A percentile compares a stretch with the other conserved stretches of the same genome.
Conservation (phyloP, 495 filamentous ascomycete species). For the Penicillium canariense region DNA sequence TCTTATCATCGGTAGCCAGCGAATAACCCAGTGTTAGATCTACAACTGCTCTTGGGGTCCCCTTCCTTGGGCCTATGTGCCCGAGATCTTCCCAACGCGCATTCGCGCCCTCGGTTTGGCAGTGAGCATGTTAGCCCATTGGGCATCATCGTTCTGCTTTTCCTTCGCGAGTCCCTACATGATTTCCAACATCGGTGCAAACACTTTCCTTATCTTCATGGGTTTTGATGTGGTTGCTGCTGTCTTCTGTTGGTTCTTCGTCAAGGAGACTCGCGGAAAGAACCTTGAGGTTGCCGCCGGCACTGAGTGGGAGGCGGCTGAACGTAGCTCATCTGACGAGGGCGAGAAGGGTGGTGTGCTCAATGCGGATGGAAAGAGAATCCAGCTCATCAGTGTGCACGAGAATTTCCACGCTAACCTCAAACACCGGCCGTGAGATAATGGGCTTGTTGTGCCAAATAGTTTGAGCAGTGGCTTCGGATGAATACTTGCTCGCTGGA, state of each 20-base stretch:
- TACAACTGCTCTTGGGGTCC: slow-evolving; percentile 30
- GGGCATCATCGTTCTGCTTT: slow-evolving; percentile 32
- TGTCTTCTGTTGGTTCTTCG: slow-evolving; percentile 27
- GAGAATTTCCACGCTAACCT: slow-evolving; percentile 26
- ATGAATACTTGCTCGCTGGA: background rate
- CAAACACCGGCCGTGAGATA: slow-evolving; percentile 10
- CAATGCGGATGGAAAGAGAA: slow-evolving; percentile 13
- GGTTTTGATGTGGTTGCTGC: slow-evolving; percentile 23
- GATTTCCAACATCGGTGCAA: slow-evolving; percentile 25
- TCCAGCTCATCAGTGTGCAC: slow-evolving; percentile 23
- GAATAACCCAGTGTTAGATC: slow-evolving; percentile 6
- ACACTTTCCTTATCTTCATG: slow-evolving; percentile 31
- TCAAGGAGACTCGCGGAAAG: slow-evolving; percentile 28
- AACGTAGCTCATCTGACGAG: slow-evolving; percentile 17
- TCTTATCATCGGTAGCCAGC: background rate
- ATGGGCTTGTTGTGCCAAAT: background rate
- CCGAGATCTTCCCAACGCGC: slow-evolving; percentile 31
- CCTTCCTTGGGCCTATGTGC: slow-evolving; percentile 26
- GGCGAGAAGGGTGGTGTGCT: slow-evolving; percentile 16
- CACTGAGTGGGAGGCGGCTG: slow-evolving; percentile 28
- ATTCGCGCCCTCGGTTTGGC: slow-evolving; percentile 28
- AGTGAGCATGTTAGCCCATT: slow-evolving; percentile 29
- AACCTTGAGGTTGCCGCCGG: slow-evolving; percentile 26
- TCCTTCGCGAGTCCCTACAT: slow-evolving; percentile 30
- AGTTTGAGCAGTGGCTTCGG: background rate